Evolutionary conservation across 768 basidiomycete species (phyloP).

Genomic region (Collybia nuda): DNA sequence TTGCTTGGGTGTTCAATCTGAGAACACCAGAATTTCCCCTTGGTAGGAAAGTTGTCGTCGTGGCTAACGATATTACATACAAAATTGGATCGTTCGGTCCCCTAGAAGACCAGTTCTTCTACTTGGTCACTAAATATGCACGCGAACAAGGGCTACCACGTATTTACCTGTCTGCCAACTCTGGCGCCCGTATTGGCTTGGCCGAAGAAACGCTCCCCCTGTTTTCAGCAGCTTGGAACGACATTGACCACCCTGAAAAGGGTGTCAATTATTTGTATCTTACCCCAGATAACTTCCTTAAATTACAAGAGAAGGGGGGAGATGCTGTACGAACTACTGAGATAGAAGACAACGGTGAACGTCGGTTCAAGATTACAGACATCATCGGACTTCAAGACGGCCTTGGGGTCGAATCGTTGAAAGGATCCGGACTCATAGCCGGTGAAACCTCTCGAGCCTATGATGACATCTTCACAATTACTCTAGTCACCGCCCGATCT

Average conservation of each 20-base stretch:
- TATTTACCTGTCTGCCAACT: slow-evolving; percentile 98
- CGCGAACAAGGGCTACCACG: slow-evolving; percentile 87
- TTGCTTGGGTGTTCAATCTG: slow-evolving; percentile 94
- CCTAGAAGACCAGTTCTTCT: slow-evolving; percentile 94
- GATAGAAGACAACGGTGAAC: slow-evolving; percentile 83
- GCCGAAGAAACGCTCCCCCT: slow-evolving; percentile 89
- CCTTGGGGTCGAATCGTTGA: slow-evolving; percentile 93
- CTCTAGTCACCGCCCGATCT: slow-evolving; percentile 96
- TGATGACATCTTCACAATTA: slow-evolving; percentile 99
- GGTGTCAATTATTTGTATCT: slow-evolving; percentile 96
- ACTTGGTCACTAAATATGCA: slow-evolving; percentile 90
- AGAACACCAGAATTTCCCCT: slow-evolving; percentile 89
- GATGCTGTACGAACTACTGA: slow-evolving; percentile 80
- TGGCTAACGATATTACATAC: slow-evolving; percentile 98
- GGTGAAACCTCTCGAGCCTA: slow-evolving; percentile 98
- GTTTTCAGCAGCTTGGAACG: slow-evolving; percentile 93
- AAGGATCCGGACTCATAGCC: slow-evolving; percentile 96
- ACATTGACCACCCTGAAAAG: slow-evolving; percentile 82
- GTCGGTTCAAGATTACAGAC: slow-evolving; percentile 91
- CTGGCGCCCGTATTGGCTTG: slow-evolving; percentile 93
- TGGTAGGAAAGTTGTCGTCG: slow-evolving; percentile 84
- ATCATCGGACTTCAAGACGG: slow-evolving; percentile 98
- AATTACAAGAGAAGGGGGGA: slow-evolving; percentile 83
- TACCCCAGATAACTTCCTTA: slow-evolving; percentile 87
- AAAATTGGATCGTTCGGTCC: slow-evolving; percentile 99